Evolutionary conservation across 2,329 filamentous ascomycete species (phyloP).

Genomic region (Alternaria rosae): DNA sequence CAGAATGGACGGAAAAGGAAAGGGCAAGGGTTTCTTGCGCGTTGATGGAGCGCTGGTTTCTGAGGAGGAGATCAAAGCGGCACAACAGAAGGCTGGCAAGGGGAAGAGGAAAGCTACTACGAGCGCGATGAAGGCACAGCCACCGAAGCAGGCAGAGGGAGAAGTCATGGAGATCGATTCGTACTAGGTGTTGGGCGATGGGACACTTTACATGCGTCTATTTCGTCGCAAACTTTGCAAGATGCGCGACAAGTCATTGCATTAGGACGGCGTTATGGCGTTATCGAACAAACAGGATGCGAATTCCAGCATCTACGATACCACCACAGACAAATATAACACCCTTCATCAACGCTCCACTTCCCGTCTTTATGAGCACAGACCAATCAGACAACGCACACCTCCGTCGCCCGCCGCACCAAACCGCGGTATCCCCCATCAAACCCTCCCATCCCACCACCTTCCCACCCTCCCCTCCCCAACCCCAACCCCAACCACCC

Average conservation of each 20-base stretch:
- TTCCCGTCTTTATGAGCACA: constrained; percentile 8
- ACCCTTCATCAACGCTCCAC: background rate
- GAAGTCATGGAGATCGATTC: constrained; percentile 19
- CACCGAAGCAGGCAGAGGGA: constrained; percentile 4
- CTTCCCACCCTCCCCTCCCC: background rate
- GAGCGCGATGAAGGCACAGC: constrained; percentile 5
- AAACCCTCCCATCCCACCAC: constrained; percentile 6
- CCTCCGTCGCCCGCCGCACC: constrained; percentile 30
- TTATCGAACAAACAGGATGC: constrained; percentile 7
- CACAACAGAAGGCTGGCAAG: constrained; percentile 15
- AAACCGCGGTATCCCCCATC: constrained; percentile 16
- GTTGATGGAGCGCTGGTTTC: constrained; percentile 87
- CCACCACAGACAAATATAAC: constrained; percentile 12
- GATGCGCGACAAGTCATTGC: background rate
- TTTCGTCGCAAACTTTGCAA: background rate
- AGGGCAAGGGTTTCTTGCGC: constrained; percentile 78
- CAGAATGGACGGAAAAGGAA: constrained; percentile 67
- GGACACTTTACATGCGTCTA: background rate
- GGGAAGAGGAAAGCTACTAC: constrained; percentile 19
- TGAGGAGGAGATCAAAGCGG: constrained; percentile 67
- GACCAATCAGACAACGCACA: constrained; percentile 23
- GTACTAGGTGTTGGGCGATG: background rate
- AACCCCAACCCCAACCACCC: background rate
- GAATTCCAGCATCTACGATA: constrained; percentile 14
- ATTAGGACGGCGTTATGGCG: constrained; percentile 15